Evolutionary conservation across 139 green algal genomes (phyloP), one percentile per base, ranked within the genome.

Genomic region (Zygnema circumcarinatum): DNA sequence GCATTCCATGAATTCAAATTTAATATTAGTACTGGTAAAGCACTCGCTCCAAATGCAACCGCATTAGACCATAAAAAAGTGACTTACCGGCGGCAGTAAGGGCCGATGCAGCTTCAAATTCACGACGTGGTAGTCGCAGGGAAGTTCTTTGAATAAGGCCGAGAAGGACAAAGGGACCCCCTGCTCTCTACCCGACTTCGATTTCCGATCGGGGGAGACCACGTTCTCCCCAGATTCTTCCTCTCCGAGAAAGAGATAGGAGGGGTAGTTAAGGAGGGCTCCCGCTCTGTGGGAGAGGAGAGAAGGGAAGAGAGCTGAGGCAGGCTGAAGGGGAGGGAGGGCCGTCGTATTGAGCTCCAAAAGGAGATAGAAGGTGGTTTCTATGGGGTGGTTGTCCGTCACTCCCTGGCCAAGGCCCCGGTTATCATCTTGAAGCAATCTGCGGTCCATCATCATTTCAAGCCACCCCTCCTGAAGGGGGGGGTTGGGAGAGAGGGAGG

Each of bases 391-490:
- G 56, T 89, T 89, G 86, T 90, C 86, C 0, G 39, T 53, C 36
- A 90, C 86, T 31, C 86, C 86, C 69, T 90, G 67, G 35, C 67
- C 81, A 38, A 90, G 67, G 21, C 86, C 86, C 35, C 86, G 67
- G 79, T 82, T 83, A 75, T 90, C 86, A 3, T 90, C 86, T 32
- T 54, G 40, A 16, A 20, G 22, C 1, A 90, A 69, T 0, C 85
- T 67, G 22, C 86, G 79, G 62, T 90, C 86, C n/a, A 90, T 20
- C 79, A 90, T 90, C 67, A 90, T 89, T 31, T 90, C 86, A 40
- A 90, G 83, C 67, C 86, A 89, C 16, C 86, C 86, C 1, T 25
- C 47, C 79, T 86, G 79, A 29, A 2, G 29, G 31, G 11, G n/a
- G n/a, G 16, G 68, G 53, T 2, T 38, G 22, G 54, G 74, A 0